Percentiles rank a stretch among this genome's conserved stretches.
phyloP scores from a whole-genome alignment of 495 filamentous ascomycete genomes.

The Penicillium arizonense region DNA sequence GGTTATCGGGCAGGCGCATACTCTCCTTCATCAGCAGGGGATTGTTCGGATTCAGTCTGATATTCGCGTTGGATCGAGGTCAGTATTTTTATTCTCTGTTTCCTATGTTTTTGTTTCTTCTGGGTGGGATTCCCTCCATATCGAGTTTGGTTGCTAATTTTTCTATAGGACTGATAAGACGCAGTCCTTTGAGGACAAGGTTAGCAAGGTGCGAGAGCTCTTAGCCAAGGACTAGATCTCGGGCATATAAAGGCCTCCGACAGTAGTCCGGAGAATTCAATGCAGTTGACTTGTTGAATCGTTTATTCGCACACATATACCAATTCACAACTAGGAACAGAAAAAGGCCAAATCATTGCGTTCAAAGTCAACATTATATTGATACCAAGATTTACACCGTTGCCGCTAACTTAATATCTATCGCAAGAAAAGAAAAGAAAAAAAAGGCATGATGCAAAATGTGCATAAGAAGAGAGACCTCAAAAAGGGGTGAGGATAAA shows the following conservation, averaged over 20 bases:
- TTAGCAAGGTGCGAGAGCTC: constrained; percentile 59
- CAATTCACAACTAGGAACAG: too few relatives aligned
- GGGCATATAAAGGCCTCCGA: too few relatives aligned
- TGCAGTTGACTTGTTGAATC: too few relatives aligned
- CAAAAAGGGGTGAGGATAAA: constrained; percentile 3
- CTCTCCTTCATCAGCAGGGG: constrained; percentile 76
- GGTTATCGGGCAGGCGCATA: constrained; percentile 88
- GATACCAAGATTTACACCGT: constrained; percentile 16
- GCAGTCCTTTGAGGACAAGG: constrained; percentile 66
- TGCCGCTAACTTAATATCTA: constrained; percentile 13
- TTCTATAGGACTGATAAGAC: constrained; percentile 62
- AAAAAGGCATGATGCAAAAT: constrained; percentile 5
- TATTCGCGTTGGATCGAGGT: constrained; percentile 85
- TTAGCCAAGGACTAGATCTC: constrained; percentile 40
- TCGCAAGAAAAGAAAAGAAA: constrained; percentile 12
- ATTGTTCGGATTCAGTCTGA: constrained; percentile 83
- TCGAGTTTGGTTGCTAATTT: neutral
- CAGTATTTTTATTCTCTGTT: constrained; percentile 17
- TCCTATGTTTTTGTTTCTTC: too few relatives aligned
- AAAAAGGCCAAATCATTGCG: too few relatives aligned
- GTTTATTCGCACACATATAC: too few relatives aligned
- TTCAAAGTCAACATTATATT: neutral
- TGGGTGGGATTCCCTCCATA: too few relatives aligned
- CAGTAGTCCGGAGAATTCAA: too few relatives aligned
- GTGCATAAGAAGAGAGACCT: constrained; percentile 13